phyloP scores from a whole-genome alignment of 257 asterid genomes.

The Misopates orontium region DNA sequence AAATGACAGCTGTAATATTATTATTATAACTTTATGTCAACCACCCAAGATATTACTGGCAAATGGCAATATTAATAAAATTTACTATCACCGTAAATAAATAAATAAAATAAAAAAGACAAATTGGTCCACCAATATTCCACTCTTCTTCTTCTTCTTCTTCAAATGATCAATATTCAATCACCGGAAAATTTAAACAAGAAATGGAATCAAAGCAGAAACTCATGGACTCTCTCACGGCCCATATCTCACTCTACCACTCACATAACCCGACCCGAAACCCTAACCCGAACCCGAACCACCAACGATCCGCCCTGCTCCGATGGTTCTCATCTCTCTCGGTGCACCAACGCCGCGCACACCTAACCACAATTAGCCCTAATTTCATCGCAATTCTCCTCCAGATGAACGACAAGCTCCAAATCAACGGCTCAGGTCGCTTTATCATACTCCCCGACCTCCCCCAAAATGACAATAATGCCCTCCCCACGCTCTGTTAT shows the following conservation, averaged over 20 bases:
- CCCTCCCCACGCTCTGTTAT: slow-evolving; percentile 78
- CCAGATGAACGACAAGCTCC: slow-evolving; percentile 65
- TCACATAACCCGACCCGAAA: slow-evolving; percentile 36
- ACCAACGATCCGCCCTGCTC: slow-evolving; percentile 60
- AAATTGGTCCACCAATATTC: background rate
- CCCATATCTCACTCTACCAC: slow-evolving; percentile 83
- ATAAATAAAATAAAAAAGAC: background rate
- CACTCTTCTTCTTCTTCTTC: background rate
- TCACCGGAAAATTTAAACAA: slow-evolving; percentile 30
- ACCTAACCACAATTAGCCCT: slow-evolving; percentile 57
- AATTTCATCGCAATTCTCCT: slow-evolving; percentile 54
- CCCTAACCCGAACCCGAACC: slow-evolving; percentile 35
- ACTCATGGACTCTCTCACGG: slow-evolving; percentile 72
- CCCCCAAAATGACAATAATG: slow-evolving; percentile 44
- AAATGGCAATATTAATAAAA: too few species aligned
- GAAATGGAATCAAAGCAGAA: slow-evolving; percentile 56
- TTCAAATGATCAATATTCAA: slow-evolving; percentile 27
- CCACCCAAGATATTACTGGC: too few species aligned
- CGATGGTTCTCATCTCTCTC: slow-evolving; percentile 88
- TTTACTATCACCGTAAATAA: too few species aligned
- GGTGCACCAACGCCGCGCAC: slow-evolving; percentile 81
- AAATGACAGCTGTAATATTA: too few species aligned
- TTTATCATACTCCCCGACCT: slow-evolving; percentile 84
- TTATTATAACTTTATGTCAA: too few species aligned
- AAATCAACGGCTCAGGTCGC: slow-evolving; percentile 52